Evolutionary conservation across 2,329 filamentous ascomycete species (phyloP).

Genomic region (Helicocarpus griseus): DNA sequence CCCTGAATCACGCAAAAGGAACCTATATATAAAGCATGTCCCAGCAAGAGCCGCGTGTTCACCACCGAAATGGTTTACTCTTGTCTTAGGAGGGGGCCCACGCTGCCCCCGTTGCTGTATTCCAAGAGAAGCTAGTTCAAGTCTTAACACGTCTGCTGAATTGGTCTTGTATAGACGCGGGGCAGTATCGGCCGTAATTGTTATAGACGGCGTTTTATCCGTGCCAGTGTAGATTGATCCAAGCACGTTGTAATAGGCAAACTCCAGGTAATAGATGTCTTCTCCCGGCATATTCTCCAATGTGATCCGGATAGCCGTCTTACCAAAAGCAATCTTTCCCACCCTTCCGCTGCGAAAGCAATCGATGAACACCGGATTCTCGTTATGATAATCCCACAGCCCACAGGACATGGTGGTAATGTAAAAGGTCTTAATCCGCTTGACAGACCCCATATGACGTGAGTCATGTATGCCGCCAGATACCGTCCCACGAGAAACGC

Average conservation of each 20-base stretch:
- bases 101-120: not conserved
- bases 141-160: conserved; percentile 5
- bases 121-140: not conserved
- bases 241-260: conserved; percentile 14
- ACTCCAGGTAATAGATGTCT: conserved; percentile 27
- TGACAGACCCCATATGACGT: not conserved
- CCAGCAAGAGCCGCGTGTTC: conserved; percentile 14
- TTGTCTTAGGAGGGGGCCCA: conserved; percentile 5
- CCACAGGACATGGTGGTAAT: conserved; percentile 35
- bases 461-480: not conserved
- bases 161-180: conserved; percentile 15
- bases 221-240: conserved; percentile 15
- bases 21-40: conserved; percentile 38
- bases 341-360: conserved; percentile 8
- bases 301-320: conserved; percentile 33
- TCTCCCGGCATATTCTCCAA: conserved; percentile 34
- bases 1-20: conserved; percentile 20
- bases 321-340: conserved; percentile 34
- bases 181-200: conserved; percentile 31
- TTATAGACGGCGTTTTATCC: conserved; percentile 23
- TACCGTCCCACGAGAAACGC: not conserved
- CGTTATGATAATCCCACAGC: conserved; percentile 35
- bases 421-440: conserved; percentile 11
- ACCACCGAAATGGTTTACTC: conserved; percentile 13
- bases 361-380: conserved; percentile 34